Conservation (phyloP, 2,329 filamentous ascomycete genomes). For the Westerdykella aurantiaca region DNA sequence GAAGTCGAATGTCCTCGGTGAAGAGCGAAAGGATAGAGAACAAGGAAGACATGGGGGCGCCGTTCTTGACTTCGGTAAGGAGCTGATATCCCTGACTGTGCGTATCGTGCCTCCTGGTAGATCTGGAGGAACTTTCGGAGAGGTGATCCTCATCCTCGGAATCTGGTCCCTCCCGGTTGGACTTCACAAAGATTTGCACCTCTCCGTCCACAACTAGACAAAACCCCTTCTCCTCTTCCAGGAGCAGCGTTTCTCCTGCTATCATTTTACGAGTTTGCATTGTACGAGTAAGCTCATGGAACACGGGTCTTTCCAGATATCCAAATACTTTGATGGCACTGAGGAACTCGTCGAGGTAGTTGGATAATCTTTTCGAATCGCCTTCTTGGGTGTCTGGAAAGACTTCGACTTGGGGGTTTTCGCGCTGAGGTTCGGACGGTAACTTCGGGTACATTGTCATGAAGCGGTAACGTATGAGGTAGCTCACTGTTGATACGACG, state of each 20-base stretch:
- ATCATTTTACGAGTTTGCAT: slow-evolving; percentile 98
- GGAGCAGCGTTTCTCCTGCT: slow-evolving; percentile 86
- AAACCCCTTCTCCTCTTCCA: slow-evolving; percentile 97
- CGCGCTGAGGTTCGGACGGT: slow-evolving; percentile 88
- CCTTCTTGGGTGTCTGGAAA: slow-evolving; percentile 91
- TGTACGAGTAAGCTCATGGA: slow-evolving; percentile 92
- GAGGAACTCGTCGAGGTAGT: slow-evolving; percentile 94
- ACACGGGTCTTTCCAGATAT: slow-evolving; percentile 91
- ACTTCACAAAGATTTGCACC: slow-evolving; percentile 98
- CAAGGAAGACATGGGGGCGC: slow-evolving; percentile 94
- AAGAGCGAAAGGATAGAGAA: slow-evolving; percentile 97
- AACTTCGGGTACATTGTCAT: slow-evolving; percentile 95
- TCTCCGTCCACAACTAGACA: slow-evolving; percentile 94
- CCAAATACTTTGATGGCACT: slow-evolving; percentile 99
- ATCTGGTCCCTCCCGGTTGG: slow-evolving; percentile 50
- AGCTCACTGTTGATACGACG: slow-evolving; percentile 78
- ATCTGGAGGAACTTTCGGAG: slow-evolving; percentile 38
- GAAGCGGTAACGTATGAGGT: slow-evolving; percentile 92
- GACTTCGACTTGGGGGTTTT: slow-evolving; percentile 90
- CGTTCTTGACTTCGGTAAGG: slow-evolving; percentile 94
- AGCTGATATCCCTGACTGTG: slow-evolving; percentile 86
- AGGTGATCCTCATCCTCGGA: slow-evolving; percentile 41
- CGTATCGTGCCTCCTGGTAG: slow-evolving; percentile 59
- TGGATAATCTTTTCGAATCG: slow-evolving; percentile 84
- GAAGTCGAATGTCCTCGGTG: slow-evolving; percentile 85